Conservation (phyloP, 176 grass and related monocot species). For the Lolium rigidum region DNA sequence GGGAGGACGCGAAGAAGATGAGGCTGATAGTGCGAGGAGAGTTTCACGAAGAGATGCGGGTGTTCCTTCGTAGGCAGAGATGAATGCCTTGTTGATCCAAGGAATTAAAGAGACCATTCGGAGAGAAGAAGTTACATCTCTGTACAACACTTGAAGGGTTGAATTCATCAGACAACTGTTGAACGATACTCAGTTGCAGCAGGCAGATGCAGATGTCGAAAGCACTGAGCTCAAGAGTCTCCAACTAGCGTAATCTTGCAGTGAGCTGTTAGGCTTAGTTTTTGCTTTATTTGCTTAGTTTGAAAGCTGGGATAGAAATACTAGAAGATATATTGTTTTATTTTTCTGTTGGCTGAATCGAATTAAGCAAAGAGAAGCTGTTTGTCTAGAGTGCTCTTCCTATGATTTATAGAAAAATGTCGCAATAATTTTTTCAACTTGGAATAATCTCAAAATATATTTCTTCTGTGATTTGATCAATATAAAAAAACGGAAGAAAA, state of each 20-base stretch:
- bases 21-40: constrained; percentile 68
- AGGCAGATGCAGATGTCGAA: background rate
- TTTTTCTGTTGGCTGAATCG: background rate
- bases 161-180: background rate
- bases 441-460: no score
- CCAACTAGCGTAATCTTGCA: background rate
- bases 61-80: constrained; percentile 73
- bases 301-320: background rate
- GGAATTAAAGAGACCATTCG: background rate
- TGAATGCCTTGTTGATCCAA: background rate
- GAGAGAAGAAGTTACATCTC: background rate
- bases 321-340: no score
- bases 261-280: background rate
- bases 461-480: no score
- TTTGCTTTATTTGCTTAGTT: background rate
- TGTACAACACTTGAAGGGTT: background rate
- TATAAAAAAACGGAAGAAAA: no score
- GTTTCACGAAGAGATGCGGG: constrained; percentile 77
- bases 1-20: constrained; percentile 78
- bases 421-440: no score
- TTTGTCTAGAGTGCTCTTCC: no score
- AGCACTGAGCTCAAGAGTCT: background rate
- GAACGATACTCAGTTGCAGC: background rate
- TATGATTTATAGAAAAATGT: no score
- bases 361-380: no score